Percentiles rank a stretch among this genome's conserved stretches.
Evolutionary conservation across 371 early-diverging fungal species (phyloP).

Genomic region (Pancytospora epiphaga): DNA sequence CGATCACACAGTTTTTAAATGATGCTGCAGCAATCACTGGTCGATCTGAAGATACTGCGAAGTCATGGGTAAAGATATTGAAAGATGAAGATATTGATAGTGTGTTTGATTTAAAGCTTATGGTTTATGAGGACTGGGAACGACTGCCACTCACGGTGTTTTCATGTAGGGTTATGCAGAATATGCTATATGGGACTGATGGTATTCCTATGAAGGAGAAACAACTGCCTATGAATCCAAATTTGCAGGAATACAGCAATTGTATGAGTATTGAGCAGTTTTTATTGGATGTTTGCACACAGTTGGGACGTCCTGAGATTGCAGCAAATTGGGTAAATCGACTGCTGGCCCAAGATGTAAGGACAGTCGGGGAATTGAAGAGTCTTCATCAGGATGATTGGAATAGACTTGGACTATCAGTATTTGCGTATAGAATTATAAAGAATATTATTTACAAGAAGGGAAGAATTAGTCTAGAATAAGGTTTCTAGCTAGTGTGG

Average conservation of each 20-base stretch:
- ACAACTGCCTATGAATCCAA: slow-evolving; percentile 43
- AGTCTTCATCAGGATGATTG: slow-evolving; percentile 56
- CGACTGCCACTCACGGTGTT: slow-evolving; percentile 69
- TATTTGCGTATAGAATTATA: slow-evolving; percentile 54
- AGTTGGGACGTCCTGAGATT: slow-evolving; percentile 42
- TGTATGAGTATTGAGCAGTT: slow-evolving; percentile 50
- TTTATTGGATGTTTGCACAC: slow-evolving; percentile 37
- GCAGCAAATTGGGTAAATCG: slow-evolving; percentile 51
- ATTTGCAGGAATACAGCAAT: slow-evolving; percentile 49
- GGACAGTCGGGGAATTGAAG: slow-evolving; percentile 58
- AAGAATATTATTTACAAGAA: slow-evolving; percentile 57
- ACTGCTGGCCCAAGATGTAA: slow-evolving; percentile 57
- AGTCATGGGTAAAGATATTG: slow-evolving; percentile 63
- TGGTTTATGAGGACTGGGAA: slow-evolving; percentile 60
- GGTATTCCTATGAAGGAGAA: slow-evolving; percentile 65
- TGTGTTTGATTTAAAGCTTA: slow-evolving; percentile 66
- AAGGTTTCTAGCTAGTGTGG: too few relatives aligned
- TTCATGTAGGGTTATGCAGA: slow-evolving; percentile 70
- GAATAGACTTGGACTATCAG: slow-evolving; percentile 56
- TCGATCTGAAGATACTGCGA: slow-evolving; percentile 50
- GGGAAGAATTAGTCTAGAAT: slow-evolving; percentile 28
- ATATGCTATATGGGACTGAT: slow-evolving; percentile 55
- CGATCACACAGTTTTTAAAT: slow-evolving; percentile 53
- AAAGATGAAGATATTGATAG: slow-evolving; percentile 73
- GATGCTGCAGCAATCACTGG: slow-evolving; percentile 51